Evolutionary conservation across 805 yeast genomes (phyloP).

Genomic region (Wickerhamiella australiensis): DNA sequence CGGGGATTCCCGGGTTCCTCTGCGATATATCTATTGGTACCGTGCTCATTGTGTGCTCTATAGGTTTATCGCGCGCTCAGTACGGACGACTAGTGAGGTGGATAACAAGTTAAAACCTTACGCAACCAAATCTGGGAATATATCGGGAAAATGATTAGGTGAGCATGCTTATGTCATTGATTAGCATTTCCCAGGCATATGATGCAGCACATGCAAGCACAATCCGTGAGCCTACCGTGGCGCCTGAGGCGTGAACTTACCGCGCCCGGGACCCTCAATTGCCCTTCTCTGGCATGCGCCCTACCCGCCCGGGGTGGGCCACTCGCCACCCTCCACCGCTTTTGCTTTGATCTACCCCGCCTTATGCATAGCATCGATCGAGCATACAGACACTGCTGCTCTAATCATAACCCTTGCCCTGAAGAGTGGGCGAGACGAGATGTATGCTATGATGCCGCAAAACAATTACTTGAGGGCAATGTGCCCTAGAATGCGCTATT

Average conservation of each 20-base stretch:
- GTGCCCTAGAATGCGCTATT: too few relatives aligned
- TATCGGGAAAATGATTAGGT: conserved; percentile 1
- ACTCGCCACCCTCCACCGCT: too few relatives aligned
- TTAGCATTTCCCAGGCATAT: too few relatives aligned
- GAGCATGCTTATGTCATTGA: not conserved
- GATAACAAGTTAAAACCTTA: not conserved
- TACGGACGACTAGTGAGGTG: not conserved
- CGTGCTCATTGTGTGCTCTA: conserved; percentile 21
- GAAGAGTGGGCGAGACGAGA: not conserved
- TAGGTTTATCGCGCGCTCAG: not conserved
- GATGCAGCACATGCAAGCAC: too few relatives aligned
- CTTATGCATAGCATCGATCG: conserved; percentile 1
- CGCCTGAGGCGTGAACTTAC: too few relatives aligned
- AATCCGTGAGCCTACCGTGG: too few relatives aligned
- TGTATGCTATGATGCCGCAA: too few relatives aligned
- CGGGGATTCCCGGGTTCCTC: conserved; percentile 27
- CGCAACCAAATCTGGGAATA: not conserved
- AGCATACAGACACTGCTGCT: not conserved
- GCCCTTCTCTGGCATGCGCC: too few relatives aligned
- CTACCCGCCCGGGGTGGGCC: not conserved
- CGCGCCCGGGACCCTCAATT: too few relatives aligned
- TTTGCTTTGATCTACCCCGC: not conserved
- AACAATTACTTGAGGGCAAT: too few relatives aligned
- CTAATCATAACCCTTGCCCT: not conserved
- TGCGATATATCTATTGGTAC: conserved; percentile 34